A percentile compares a stretch with the other conserved stretches of the same genome.
These are phyloP conservation scores for Dysphania ambrosioides DNA, from an alignment of 148 eudicot species.

Conservation along the genomic window DNA sequence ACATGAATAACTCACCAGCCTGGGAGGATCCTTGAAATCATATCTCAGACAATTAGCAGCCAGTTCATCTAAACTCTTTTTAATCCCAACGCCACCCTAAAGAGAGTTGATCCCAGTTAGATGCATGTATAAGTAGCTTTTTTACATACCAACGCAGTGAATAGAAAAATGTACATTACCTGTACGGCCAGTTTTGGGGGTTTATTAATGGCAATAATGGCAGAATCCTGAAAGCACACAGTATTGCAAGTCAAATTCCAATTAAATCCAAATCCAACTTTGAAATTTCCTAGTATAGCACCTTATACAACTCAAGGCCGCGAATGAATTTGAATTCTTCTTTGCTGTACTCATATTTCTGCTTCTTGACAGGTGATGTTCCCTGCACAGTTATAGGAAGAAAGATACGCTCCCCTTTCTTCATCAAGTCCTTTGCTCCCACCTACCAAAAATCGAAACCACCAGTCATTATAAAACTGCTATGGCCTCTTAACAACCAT, in stretches of 20 bases:
- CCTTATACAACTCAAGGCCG: slow-evolving; percentile 85
- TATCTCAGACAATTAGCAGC: slow-evolving; percentile 69
- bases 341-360: slow-evolving; percentile 35
- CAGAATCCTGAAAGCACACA: slow-evolving; percentile 56
- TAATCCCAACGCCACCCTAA: slow-evolving; percentile 89
- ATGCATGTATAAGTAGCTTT: not conserved
- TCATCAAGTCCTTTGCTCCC: slow-evolving; percentile 73
- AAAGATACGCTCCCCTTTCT: slow-evolving; percentile 58
- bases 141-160: not conserved
- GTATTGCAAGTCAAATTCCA: not conserved
- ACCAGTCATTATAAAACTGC: not conserved
- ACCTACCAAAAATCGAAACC: slow-evolving; percentile 46
- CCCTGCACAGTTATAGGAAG: slow-evolving; percentile 69
- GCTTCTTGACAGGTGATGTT: slow-evolving; percentile 36
- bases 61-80: slow-evolving; percentile 80
- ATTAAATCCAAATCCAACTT: not conserved
- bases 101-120: not conserved
- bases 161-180: slow-evolving; percentile 36
- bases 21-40: slow-evolving; percentile 64
- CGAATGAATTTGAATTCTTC: slow-evolving; percentile 60
- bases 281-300: too few species aligned
- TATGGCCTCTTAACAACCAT: not conserved
- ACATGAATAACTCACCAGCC: slow-evolving; percentile 60
- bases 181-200: slow-evolving; percentile 95
- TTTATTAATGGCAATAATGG: slow-evolving; percentile 85